A percentile compares a stretch with the other conserved stretches of the same genome.
Evolutionary conservation across 2,329 filamentous ascomycete species (phyloP).

Genomic region (Clarireedia monteithiana): DNA sequence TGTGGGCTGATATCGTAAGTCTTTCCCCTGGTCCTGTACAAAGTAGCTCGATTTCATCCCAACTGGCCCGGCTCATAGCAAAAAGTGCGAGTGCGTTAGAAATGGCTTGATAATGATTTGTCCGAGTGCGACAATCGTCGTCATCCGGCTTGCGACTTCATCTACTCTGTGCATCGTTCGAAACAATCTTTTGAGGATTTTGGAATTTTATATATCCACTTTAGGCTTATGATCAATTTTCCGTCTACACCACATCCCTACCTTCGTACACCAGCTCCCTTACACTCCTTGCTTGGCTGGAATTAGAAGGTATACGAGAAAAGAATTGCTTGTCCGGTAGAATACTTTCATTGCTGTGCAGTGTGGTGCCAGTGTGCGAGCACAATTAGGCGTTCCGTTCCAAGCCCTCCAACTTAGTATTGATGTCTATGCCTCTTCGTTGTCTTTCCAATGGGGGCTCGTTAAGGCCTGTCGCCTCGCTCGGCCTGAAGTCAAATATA

Average conservation of each 20-base stretch:
- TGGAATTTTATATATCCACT: background rate
- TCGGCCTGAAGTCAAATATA: conserved; percentile 21
- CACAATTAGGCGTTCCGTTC: background rate
- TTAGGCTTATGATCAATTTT: background rate
- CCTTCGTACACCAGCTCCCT: background rate
- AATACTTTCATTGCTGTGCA: background rate
- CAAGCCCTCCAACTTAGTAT: conserved; percentile 1
- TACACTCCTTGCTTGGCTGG: conserved; percentile 1
- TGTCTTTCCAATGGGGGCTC: conserved; percentile 20
- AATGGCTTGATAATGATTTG: background rate
- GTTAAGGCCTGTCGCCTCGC: conserved; percentile 23
- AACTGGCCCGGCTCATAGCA: background rate
- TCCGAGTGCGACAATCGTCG: background rate
- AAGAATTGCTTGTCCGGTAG: background rate
- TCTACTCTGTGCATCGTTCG: background rate
- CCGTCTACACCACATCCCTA: background rate
- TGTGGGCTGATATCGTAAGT: background rate
- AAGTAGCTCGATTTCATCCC: background rate
- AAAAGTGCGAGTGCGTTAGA: background rate
- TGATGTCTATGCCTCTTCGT: conserved; percentile 24
- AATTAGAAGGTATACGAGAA: conserved; percentile 10
- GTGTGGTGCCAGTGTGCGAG: background rate
- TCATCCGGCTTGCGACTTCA: background rate
- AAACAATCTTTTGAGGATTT: background rate
- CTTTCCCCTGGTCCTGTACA: background rate